Base-by-base conservation (phyloP, 2,329 filamentous ascomycete species). In the Claviceps sp. region DNA sequence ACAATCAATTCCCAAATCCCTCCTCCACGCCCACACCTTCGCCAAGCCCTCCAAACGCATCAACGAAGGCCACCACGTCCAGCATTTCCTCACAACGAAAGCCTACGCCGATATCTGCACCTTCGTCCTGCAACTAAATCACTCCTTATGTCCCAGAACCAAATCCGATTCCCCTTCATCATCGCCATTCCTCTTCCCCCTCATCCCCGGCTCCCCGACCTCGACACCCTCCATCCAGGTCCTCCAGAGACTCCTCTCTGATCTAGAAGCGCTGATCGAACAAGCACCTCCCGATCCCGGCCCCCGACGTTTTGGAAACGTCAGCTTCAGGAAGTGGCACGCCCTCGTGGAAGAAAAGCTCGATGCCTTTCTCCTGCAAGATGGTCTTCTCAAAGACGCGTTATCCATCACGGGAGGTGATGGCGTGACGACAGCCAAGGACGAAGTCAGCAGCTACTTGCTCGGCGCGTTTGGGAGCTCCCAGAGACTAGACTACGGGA, bases 401-500 rank as follows among this genome's bases (percentile, higher is more conserved):
- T 56, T 67, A 3, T 54, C 57, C 9, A 55, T 61, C 37, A 51
- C 30, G 18, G 50, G 48, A 2, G 45, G 38, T 16, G 59, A 64
- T 0, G 67, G 65, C 3, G 67, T 70, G 18, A 71, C 74, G 1
- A 71, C 74, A 1, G 78, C 80, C 5, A 73, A 75, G 58, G 76
- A 77, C 47, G 91, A 97, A 67, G 70, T 96, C 8, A 76, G 73
- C 53, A 76, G 79, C 43, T 98, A 98, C 65, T 77, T 98, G 1
- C 67, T 95, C 4, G 90, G 89, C 14, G 80, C 79, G 4, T 96
- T 95, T 68, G 93, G 93, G 3, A 97, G 89, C 63, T 68, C 87
- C 0, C 89, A 96, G 61, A 75, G 93, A 51, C 73, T 98, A 26
- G 93, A 98, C 68, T 98, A 96, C 63, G 93, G 93, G 1, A 97